A percentile compares a stretch with the other conserved stretches of the same genome.
Conservation (phyloP, 352 stramenopile species). For the Aphanomyces invadans region DNA sequence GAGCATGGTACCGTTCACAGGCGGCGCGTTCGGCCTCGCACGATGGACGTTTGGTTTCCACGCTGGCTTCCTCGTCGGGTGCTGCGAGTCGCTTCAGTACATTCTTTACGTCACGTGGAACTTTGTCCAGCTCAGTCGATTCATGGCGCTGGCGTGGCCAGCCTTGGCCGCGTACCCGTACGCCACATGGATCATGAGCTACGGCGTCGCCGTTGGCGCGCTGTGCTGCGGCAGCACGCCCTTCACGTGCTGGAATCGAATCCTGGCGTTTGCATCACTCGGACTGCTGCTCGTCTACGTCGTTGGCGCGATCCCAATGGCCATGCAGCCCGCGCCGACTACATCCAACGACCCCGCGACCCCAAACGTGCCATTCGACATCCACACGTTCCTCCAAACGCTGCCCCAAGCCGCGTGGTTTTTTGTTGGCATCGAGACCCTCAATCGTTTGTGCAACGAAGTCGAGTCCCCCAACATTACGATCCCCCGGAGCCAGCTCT, state of each 20-base stretch:
- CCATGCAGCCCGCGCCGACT: slow-evolving; percentile 14
- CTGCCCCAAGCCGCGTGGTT: slow-evolving; percentile 28
- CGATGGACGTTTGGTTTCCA: slow-evolving; percentile 29
- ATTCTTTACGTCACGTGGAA: slow-evolving; percentile 14
- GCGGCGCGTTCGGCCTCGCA: slow-evolving; percentile 28
- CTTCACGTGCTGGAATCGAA: slow-evolving; percentile 42
- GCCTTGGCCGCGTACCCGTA: slow-evolving; percentile 29
- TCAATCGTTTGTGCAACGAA: slow-evolving; percentile 26
- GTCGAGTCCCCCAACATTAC: slow-evolving; percentile 9
- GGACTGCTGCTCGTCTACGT: slow-evolving; percentile 35
- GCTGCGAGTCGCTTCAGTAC: slow-evolving; percentile 23
- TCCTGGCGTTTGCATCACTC: slow-evolving; percentile 30
- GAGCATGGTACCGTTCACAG: slow-evolving; percentile 26
- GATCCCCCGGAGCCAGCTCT: slow-evolving; percentile 24
- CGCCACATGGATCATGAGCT: slow-evolving; percentile 33
- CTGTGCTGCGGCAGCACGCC: slow-evolving; percentile 28
- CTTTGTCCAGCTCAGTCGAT: not conserved
- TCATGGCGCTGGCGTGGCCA: slow-evolving; percentile 9
- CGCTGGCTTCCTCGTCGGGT: slow-evolving; percentile 27
- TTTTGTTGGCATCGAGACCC: slow-evolving; percentile 26
- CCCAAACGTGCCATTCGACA: not conserved
- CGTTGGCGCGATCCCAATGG: slow-evolving; percentile 30
- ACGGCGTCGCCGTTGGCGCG: slow-evolving; percentile 29
- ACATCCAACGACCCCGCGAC: not conserved
- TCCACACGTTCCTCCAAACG: slow-evolving; percentile 22